Percentiles rank a stretch among this genome's conserved stretches.
Evolutionary conservation across 208 protist species (phyloP).

Genomic region (Leishmania gerbilli): DNA sequence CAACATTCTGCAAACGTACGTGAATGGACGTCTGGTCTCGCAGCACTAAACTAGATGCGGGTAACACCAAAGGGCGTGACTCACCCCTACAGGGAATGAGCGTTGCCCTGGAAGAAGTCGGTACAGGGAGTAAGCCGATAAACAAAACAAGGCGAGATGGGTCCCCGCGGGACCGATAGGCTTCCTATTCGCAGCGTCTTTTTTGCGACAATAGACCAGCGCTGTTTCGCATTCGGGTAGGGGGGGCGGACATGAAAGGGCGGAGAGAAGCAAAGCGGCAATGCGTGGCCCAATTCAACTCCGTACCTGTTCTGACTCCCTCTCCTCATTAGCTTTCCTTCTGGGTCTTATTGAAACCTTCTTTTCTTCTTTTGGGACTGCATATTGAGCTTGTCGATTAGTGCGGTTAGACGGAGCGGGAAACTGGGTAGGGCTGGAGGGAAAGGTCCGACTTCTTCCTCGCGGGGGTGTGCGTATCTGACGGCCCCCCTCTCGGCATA

Average conservation of each 20-base stretch:
- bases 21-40: conserved; percentile 66
- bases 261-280: background rate
- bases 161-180: background rate
- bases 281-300: background rate
- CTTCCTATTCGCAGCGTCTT: background rate
- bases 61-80: background rate
- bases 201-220: background rate
- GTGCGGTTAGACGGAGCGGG: background rate
- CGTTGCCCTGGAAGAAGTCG: background rate
- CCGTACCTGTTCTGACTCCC: background rate
- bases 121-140: background rate
- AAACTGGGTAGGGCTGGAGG: background rate
- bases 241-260: background rate
- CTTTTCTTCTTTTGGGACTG: background rate
- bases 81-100: background rate
- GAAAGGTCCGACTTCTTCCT: background rate
- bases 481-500: background rate
- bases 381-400: background rate
- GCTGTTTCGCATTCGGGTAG: background rate
- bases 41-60: conserved; percentile 8
- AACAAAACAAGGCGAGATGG: background rate
- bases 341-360: background rate
- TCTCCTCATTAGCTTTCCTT: conserved; percentile 7
- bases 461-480: background rate
- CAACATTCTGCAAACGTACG: conserved; percentile 70